Evolutionary conservation across 371 early-diverging fungal species (phyloP).

Genomic region (Polyrhizophydium stewartii): DNA sequence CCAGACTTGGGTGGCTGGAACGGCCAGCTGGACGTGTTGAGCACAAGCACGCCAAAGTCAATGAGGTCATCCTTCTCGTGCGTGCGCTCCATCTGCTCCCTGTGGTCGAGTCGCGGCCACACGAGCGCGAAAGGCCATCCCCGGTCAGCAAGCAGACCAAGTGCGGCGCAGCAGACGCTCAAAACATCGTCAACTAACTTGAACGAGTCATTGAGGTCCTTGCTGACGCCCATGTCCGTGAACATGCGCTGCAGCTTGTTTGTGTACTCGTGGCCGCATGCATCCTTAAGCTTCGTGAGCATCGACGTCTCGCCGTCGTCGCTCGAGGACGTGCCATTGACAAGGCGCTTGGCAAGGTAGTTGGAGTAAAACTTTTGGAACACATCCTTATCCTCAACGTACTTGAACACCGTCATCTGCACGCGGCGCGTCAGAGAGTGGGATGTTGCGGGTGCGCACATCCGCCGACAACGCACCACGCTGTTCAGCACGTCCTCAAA

Average conservation of each 20-base stretch:
- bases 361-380: constrained; percentile 57
- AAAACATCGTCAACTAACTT: constrained; percentile 7
- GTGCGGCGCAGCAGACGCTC: too few species aligned
- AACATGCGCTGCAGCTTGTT: constrained; percentile 87
- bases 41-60: constrained; percentile 83
- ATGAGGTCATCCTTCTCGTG: constrained; percentile 47
- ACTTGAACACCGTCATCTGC: constrained; percentile 52
- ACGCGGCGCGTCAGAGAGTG: too few species aligned
- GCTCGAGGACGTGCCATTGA: constrained; percentile 34
- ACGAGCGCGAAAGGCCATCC: too few species aligned
- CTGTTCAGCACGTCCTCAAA: constrained; percentile 81
- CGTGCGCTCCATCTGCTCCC: constrained; percentile 29
- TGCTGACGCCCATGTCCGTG: constrained; percentile 77
- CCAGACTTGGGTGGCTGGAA: constrained; percentile 66
- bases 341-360: constrained; percentile 45
- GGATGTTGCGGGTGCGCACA: too few species aligned
- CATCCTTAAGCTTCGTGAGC: constrained; percentile 34
- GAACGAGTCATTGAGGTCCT: constrained; percentile 67
- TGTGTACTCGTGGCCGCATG: constrained; percentile 86
- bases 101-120: background rate
- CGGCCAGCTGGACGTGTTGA: constrained; percentile 91
- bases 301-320: constrained; percentile 45
- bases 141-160: too few species aligned
- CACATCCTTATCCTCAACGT: constrained; percentile 55
- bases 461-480: constrained; percentile 52